Evolutionary conservation across 305 asterid genomes (phyloP).

Genomic region (Salvia sclarea): DNA sequence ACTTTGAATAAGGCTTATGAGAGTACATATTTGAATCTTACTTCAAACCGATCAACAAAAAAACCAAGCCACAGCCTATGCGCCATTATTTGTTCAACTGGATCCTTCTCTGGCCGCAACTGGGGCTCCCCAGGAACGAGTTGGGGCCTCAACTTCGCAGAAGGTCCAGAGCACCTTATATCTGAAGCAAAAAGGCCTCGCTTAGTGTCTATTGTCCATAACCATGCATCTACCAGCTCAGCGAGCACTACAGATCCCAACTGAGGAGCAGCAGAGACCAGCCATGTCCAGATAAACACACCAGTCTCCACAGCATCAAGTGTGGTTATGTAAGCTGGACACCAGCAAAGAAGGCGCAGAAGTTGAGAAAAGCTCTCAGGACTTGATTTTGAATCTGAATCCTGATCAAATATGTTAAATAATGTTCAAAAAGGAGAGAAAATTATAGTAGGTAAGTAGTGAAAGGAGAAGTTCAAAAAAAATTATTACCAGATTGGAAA

Average conservation of each 20-base stretch:
- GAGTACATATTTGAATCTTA: slow-evolving; percentile 38
- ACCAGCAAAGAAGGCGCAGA: slow-evolving; percentile 99
- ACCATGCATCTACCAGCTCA: slow-evolving; percentile 99
- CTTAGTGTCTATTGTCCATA: slow-evolving; percentile 98
- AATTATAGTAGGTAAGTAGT: slow-evolving; percentile 18
- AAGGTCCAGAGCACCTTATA: slow-evolving; percentile 75
- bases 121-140: slow-evolving; percentile 97
- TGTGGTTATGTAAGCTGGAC: slow-evolving; percentile 97
- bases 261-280: slow-evolving; percentile 99
- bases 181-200: slow-evolving; percentile 98
- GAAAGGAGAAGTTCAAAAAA: slow-evolving; percentile 22
- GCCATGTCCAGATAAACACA: slow-evolving; percentile 97
- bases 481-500: slow-evolving; percentile 72
- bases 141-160: slow-evolving; percentile 98
- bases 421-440: slow-evolving; percentile 26
- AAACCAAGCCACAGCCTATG: slow-evolving; percentile 99
- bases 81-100: slow-evolving; percentile 92
- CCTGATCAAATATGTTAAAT: slow-evolving; percentile 55
- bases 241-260: slow-evolving; percentile 95
- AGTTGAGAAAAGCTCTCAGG: slow-evolving; percentile 92
- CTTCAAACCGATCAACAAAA: slow-evolving; percentile 98
- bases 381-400: slow-evolving; percentile 71
- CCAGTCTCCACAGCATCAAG: slow-evolving; percentile 99
- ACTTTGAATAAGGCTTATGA: slow-evolving; percentile 26
- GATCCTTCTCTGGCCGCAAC: slow-evolving; percentile 77